These are phyloP conservation scores for Tricholoma furcatifolium DNA, from an alignment of 768 basidiomycete genomes.

Conservation along the genomic window DNA sequence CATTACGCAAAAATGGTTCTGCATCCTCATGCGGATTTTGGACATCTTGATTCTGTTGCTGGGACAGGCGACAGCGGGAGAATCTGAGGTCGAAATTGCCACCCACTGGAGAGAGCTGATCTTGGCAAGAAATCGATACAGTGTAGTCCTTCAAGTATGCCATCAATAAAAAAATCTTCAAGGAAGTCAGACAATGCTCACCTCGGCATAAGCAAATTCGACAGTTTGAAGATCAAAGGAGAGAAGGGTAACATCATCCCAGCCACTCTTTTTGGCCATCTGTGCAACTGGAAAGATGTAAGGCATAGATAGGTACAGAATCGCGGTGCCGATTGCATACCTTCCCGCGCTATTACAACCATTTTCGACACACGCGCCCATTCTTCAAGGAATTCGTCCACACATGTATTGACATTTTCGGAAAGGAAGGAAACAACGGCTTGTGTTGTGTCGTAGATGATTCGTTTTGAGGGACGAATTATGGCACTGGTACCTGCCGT, in stretches of 20 bases:
- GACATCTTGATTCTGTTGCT: slow-evolving; percentile 21
- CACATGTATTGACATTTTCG: slow-evolving; percentile 83
- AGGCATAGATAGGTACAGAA: background rate
- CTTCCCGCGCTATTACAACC: slow-evolving; percentile 89
- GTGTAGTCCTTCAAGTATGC: slow-evolving; percentile 57
- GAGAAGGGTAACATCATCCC: slow-evolving; percentile 76
- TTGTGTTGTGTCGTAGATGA: slow-evolving; percentile 86
- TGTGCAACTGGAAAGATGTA: slow-evolving; percentile 58
- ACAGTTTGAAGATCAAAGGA: slow-evolving; percentile 92
- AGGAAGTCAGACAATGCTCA: slow-evolving; percentile 22
- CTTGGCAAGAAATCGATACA: slow-evolving; percentile 75
- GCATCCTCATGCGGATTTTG: slow-evolving; percentile 81
- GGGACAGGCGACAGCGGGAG: slow-evolving; percentile 42
- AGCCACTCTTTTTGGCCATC: slow-evolving; percentile 71
- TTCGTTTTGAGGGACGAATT: slow-evolving; percentile 82
- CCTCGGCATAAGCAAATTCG: slow-evolving; percentile 79
- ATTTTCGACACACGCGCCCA: slow-evolving; percentile 93
- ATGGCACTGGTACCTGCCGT: slow-evolving; percentile 58
- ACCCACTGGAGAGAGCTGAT: slow-evolving; percentile 66
- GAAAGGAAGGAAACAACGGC: slow-evolving; percentile 89
- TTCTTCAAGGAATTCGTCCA: slow-evolving; percentile 88
- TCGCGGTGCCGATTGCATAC: slow-evolving; percentile 38
- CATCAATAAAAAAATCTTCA: background rate
- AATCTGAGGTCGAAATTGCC: slow-evolving; percentile 76
- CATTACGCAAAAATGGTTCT: slow-evolving; percentile 70